These are phyloP conservation scores for Macrolepiota dolichaula DNA, from an alignment of 768 basidiomycete species.

Conservation along the genomic window DNA sequence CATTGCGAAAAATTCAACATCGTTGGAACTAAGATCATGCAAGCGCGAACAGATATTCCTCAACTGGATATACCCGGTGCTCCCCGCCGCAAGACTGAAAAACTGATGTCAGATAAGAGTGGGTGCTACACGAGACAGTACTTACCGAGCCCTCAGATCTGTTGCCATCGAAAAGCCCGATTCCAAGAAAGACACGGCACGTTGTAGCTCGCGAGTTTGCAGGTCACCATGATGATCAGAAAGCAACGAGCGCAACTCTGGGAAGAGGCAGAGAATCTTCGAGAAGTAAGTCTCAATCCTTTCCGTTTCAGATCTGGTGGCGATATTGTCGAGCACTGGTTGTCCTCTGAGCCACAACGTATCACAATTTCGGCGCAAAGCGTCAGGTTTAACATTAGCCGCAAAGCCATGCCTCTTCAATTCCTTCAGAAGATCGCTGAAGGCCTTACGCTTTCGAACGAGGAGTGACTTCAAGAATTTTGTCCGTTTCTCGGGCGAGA, in stretches of 20 bases:
- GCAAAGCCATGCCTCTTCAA: slow-evolving; percentile 78
- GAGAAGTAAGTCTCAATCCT: slow-evolving; percentile 63
- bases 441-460: slow-evolving; percentile 84
- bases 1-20: slow-evolving; percentile 19
- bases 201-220: slow-evolving; percentile 81
- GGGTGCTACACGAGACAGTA: slow-evolving; percentile 8
- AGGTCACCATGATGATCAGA: slow-evolving; percentile 78
- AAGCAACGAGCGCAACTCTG: slow-evolving; percentile 58
- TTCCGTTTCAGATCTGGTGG: slow-evolving; percentile 22
- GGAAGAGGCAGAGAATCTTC: slow-evolving; percentile 61
- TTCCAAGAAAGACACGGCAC: slow-evolving; percentile 76
- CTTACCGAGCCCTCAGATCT: slow-evolving; percentile 61
- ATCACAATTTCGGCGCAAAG: slow-evolving; percentile 53
- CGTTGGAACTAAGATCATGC: slow-evolving; percentile 11
- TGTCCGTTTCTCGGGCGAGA: slow-evolving; percentile 45
- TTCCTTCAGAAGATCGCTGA: slow-evolving; percentile 88
- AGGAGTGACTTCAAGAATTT: slow-evolving; percentile 72
- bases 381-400: slow-evolving; percentile 64
- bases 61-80: background rate
- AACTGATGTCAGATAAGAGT: slow-evolving; percentile 8
- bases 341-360: slow-evolving; percentile 67
- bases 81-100: slow-evolving; percentile 15
- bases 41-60: background rate
- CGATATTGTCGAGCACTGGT: slow-evolving; percentile 30
- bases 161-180: slow-evolving; percentile 71